A percentile compares a stretch with the other conserved stretches of the same genome.
phyloP scores from a whole-genome alignment of 1,284 basidiomycete genomes.

The Cryptococcus wingfieldii region DNA sequence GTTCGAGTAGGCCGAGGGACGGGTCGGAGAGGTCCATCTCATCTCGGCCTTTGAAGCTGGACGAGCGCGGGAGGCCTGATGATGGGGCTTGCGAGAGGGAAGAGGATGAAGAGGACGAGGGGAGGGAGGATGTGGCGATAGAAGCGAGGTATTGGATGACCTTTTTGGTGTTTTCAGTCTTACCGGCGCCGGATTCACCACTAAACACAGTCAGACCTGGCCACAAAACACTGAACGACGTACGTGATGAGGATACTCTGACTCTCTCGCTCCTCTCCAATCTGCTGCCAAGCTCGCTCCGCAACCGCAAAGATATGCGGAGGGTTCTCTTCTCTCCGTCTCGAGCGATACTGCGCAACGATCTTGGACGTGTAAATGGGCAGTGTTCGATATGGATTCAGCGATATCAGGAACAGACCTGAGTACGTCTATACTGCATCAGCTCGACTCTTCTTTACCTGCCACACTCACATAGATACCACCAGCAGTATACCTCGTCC shows the following conservation, averaged over 20 bases:
- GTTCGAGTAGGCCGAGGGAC: constrained; percentile 82
- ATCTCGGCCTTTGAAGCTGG: constrained; percentile 46
- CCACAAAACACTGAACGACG: constrained; percentile 40
- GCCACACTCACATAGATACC: constrained; percentile 80
- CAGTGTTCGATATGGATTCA: constrained; percentile 92
- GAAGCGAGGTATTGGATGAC: constrained; percentile 99
- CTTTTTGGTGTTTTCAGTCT: constrained; percentile 99
- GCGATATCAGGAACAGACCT: constrained; percentile 82
- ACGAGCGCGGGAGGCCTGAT: constrained; percentile 43
- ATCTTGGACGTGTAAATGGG: constrained; percentile 92
- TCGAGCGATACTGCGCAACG: constrained; percentile 86
- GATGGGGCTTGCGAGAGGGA: constrained; percentile 30
- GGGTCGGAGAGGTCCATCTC: constrained; percentile 50
- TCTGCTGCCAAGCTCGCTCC: constrained; percentile 96
- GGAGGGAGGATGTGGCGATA: constrained; percentile 69
- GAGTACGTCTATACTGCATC: constrained; percentile 41
- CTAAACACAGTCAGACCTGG: constrained; percentile 49
- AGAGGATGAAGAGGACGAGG: constrained; percentile 47
- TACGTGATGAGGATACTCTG: constrained; percentile 98
- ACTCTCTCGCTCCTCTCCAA: constrained; percentile 95
- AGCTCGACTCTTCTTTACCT: background rate
- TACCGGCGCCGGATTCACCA: constrained; percentile 97
- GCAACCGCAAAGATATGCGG: constrained; percentile 98
- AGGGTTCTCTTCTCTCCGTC: constrained; percentile 85
- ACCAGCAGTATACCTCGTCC: constrained; percentile 83